Conservation (phyloP, 345 rosid species). For the Populus pruinosa region DNA sequence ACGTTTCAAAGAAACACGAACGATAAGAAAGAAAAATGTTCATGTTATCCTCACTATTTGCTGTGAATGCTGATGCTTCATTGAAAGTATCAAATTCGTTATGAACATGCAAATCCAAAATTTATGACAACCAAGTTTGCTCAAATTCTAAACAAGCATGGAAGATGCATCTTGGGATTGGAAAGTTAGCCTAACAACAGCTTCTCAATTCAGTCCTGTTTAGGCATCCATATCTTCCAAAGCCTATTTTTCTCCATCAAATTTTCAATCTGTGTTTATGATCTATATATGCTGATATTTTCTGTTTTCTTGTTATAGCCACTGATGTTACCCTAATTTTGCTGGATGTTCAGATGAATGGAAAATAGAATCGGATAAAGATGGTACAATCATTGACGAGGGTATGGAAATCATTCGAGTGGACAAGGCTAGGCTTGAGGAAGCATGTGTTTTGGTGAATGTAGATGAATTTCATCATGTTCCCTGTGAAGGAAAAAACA, state of each 20-base stretch:
- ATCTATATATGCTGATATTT: too few relatives aligned
- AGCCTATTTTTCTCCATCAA: neutral
- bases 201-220: neutral
- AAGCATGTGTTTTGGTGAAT: conserved; percentile 59
- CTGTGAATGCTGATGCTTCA: neutral
- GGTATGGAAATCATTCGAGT: conserved; percentile 27
- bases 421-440: conserved; percentile 44
- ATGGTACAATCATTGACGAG: conserved; percentile 19
- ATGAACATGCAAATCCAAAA: neutral
- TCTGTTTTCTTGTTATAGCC: neutral
- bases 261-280: neutral
- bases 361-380: conserved; percentile 6
- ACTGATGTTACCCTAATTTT: conserved; percentile 19
- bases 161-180: neutral
- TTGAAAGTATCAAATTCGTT: too few relatives aligned
- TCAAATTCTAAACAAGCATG: too few relatives aligned
- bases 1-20: neutral
- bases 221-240: neutral
- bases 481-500: conserved; percentile 38
- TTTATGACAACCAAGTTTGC: too few relatives aligned
- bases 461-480: conserved; percentile 42
- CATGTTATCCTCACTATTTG: neutral
- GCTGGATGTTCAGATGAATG: conserved; percentile 23
- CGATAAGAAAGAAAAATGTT: neutral
- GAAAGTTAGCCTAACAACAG: neutral